phyloP scores from a whole-genome alignment of 768 basidiomycete species.

The Lactarius pseudohatsudake region DNA sequence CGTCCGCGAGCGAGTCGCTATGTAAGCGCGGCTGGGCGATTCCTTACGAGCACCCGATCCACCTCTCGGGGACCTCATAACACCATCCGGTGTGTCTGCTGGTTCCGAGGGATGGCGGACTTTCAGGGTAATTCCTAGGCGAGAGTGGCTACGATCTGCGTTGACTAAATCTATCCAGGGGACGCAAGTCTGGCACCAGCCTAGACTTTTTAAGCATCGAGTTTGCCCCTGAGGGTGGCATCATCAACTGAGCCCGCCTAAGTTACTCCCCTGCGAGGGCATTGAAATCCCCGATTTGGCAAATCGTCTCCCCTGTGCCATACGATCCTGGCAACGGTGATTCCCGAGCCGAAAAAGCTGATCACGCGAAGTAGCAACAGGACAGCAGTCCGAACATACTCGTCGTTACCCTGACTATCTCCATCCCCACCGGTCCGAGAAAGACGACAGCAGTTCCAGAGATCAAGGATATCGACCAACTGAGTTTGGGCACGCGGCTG shows the following conservation, averaged over 20 bases:
- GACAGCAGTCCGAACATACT: no score
- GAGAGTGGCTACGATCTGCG: slow-evolving; percentile 59
- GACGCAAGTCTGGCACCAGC: not conserved
- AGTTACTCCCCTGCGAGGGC: slow-evolving; percentile 39
- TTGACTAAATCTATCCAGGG: slow-evolving; percentile 32
- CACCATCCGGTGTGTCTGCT: slow-evolving; percentile 38
- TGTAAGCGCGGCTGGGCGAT: slow-evolving; percentile 42
- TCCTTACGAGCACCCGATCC: slow-evolving; percentile 54
- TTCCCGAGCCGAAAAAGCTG: not conserved
- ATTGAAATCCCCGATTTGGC: slow-evolving; percentile 70
- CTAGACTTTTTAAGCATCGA: slow-evolving; percentile 52
- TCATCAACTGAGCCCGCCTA: slow-evolving; percentile 42
- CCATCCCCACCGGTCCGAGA: not conserved
- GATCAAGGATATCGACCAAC: slow-evolving; percentile 32
- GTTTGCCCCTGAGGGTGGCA: slow-evolving; percentile 32
- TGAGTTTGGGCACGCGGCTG: slow-evolving; percentile 41
- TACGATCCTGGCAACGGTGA: slow-evolving; percentile 7
- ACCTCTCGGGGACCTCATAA: slow-evolving; percentile 53
- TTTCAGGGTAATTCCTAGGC: slow-evolving; percentile 61
- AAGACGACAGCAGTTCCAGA: slow-evolving; percentile 2
- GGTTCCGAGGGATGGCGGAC: slow-evolving; percentile 32
- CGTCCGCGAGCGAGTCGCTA: slow-evolving; percentile 53
- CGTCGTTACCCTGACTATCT: slow-evolving; percentile 32
- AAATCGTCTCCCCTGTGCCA: slow-evolving; percentile 41
- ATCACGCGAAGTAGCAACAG: slow-evolving; percentile 4